These are phyloP conservation scores for Phytophthora palmivora DNA, from an alignment of 352 stramenopile species.

Conservation along the genomic window DNA sequence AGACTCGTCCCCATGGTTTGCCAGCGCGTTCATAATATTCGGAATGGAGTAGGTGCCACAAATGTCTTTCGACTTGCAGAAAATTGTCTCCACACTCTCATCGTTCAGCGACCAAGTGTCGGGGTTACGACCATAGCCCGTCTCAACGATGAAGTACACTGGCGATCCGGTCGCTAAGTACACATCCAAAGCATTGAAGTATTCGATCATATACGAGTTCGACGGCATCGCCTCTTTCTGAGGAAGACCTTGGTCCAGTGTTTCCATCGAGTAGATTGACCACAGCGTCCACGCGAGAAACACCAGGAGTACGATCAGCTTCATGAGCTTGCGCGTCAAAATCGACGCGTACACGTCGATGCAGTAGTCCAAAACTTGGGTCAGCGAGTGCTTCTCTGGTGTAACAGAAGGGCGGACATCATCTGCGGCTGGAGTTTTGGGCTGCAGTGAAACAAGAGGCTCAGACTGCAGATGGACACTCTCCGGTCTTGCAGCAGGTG, in stretches of 20 bases:
- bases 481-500: conserved; percentile 11
- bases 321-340: conserved; percentile 51
- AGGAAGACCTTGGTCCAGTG: conserved; percentile 57
- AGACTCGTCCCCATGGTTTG: conserved; percentile 47
- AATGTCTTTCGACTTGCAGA: conserved; percentile 69
- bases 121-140: conserved; percentile 56
- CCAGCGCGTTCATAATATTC: conserved; percentile 61
- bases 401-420: conserved; percentile 14
- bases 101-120: conserved; percentile 53
- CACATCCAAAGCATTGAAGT: conserved; percentile 63
- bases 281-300: conserved; percentile 56
- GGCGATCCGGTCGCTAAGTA: conserved; percentile 60
- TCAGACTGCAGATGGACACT: conserved; percentile 14
- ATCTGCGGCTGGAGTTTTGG: conserved; percentile 33
- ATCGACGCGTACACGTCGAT: conserved; percentile 59
- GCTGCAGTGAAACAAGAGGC: conserved; percentile 35
- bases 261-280: conserved; percentile 61
- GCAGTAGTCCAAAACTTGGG: conserved; percentile 42
- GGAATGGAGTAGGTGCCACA: conserved; percentile 58
- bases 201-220: conserved; percentile 67
- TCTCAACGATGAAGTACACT: conserved; percentile 72
- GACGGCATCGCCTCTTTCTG: conserved; percentile 70
- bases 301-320: conserved; percentile 48
- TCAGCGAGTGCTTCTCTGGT: conserved; percentile 20
- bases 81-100: conserved; percentile 44